phyloP scores from a whole-genome alignment of 2,329 filamentous ascomycete species.

The Neurospora sp. region DNA sequence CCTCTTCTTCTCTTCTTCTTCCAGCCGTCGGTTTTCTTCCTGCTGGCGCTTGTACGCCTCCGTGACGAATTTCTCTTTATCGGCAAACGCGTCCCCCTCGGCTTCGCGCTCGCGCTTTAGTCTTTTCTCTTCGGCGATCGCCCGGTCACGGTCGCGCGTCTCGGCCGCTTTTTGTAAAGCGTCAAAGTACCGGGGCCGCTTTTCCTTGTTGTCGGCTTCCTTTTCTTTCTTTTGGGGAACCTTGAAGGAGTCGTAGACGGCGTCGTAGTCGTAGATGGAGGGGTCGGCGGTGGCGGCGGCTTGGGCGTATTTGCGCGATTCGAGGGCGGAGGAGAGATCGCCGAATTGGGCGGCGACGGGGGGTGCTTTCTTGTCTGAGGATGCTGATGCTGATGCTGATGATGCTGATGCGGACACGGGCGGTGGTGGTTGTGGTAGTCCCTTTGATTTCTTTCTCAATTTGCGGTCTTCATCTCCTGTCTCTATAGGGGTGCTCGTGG shows the following conservation, averaged over 20 bases:
- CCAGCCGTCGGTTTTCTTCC: conserved; percentile 58
- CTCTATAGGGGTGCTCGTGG: conserved; percentile 14
- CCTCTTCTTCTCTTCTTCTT: conserved; percentile 58
- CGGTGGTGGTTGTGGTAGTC: conserved; percentile 22
- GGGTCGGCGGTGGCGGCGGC: conserved; percentile 59
- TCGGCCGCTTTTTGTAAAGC: conserved; percentile 64
- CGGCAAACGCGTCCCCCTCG: conserved; percentile 71
- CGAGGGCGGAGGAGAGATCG: conserved; percentile 56
- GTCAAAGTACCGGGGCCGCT: conserved; percentile 70
- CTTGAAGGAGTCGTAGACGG: conserved; percentile 68
- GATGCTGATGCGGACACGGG: conserved; percentile 34
- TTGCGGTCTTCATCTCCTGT: conserved; percentile 1
- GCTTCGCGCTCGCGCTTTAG: conserved; percentile 67
- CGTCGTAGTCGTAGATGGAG: conserved; percentile 78
- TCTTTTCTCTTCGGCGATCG: conserved; percentile 72
- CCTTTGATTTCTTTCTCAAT: conserved; percentile 20
- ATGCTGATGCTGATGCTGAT: conserved; percentile 23
- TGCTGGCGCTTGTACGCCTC: conserved; percentile 75
- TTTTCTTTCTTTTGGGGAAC: conserved; percentile 40
- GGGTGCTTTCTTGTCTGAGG: conserved; percentile 17
- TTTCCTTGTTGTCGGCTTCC: conserved; percentile 41
- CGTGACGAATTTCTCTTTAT: conserved; percentile 81
- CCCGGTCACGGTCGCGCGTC: conserved; percentile 64
- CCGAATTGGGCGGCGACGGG: conserved; percentile 37
- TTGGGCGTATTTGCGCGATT: conserved; percentile 52